phyloP scores from a whole-genome alignment of 352 stramenopile species.

The Blastocystis sp. region DNA sequence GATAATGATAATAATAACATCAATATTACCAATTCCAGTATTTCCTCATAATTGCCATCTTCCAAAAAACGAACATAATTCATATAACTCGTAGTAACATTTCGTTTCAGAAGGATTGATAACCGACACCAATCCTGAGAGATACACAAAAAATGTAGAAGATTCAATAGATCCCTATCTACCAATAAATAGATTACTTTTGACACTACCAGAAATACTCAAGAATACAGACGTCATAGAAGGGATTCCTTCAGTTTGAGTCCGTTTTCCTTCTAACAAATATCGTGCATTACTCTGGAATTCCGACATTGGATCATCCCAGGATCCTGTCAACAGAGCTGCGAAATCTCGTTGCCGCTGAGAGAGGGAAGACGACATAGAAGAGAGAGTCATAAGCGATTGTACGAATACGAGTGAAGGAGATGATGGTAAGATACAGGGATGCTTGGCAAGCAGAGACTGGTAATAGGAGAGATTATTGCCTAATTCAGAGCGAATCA shows the following conservation, averaged over 20 bases:
- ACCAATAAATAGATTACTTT: not conserved
- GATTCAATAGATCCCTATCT: not conserved
- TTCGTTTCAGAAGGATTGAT: not conserved
- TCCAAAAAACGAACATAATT: slow-evolving; percentile 51
- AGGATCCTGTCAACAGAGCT: too few species aligned
- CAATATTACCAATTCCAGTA: not conserved
- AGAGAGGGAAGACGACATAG: not conserved
- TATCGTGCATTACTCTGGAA: not conserved
- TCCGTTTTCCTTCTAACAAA: not conserved
- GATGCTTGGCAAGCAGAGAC: not conserved
- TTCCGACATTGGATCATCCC: not conserved
- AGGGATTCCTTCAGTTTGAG: not conserved
- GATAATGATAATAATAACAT: slow-evolving; percentile 3
- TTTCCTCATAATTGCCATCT: not conserved
- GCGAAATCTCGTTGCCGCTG: not conserved
- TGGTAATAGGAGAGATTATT: not conserved
- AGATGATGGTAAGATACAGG: not conserved
- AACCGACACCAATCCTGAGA: not conserved
- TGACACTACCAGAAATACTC: not conserved
- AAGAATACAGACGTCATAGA: not conserved
- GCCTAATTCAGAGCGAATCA: not conserved
- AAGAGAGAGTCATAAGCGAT: not conserved
- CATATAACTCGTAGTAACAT: not conserved
- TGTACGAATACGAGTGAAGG: not conserved
- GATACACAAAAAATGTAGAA: not conserved